These are phyloP conservation scores for Cucurbita argyrosperma DNA, from an alignment of 306 rosid genomes.

Conservation along the genomic window DNA sequence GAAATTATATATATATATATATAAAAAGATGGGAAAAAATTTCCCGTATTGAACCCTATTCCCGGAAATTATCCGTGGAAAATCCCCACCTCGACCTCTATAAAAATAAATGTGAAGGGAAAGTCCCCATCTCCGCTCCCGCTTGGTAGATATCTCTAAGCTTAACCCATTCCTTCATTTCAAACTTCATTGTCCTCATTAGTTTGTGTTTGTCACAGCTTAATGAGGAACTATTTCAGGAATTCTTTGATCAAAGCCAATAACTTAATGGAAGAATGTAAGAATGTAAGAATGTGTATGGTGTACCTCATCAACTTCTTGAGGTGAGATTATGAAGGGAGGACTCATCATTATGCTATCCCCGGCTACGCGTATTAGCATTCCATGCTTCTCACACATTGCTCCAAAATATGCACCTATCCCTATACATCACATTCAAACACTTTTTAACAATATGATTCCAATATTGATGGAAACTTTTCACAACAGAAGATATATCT, in stretches of 20 bases:
- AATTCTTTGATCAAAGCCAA: neutral
- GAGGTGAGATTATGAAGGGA: slow-evolving; percentile 46
- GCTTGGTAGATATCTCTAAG: too few species aligned
- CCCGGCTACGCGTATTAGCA: slow-evolving; percentile 73
- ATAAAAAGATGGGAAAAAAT: too few species aligned
- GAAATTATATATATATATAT: too few species aligned
- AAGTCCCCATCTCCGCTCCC: too few species aligned
- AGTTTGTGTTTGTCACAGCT: neutral
- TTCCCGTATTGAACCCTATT: too few species aligned
- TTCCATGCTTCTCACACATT: slow-evolving; percentile 56
- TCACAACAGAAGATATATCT: slow-evolving; percentile 7
- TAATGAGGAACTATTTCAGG: neutral
- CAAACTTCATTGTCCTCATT: neutral
- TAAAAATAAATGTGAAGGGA: too few species aligned
- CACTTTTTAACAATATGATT: neutral
- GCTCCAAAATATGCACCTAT: slow-evolving; percentile 73
- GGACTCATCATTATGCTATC: slow-evolving; percentile 86
- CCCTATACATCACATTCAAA: slow-evolving; percentile 20
- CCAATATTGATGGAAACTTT: neutral
- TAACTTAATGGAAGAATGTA: neutral
- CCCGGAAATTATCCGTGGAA: too few species aligned
- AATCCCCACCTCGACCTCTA: too few species aligned
- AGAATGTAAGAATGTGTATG: neutral
- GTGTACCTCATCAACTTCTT: slow-evolving; percentile 75
- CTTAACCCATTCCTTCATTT: neutral